Evolutionary conservation across 768 basidiomycete genomes (phyloP).

Genomic region (Pleurotus ostreatus): DNA sequence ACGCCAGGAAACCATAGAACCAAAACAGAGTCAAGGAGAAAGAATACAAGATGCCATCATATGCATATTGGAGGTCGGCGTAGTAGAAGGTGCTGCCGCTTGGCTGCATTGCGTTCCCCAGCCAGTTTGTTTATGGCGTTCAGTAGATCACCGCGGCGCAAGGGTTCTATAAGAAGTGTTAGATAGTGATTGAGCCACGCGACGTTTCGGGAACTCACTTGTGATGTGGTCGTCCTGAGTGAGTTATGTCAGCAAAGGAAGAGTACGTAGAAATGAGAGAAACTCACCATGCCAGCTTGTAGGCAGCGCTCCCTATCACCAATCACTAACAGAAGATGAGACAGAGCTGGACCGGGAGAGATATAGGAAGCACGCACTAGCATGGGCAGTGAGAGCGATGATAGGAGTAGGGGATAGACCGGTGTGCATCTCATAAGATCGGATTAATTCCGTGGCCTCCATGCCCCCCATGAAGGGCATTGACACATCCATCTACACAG

Average conservation of each 20-base stretch:
- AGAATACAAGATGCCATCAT: not conserved
- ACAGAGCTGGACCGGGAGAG: not conserved
- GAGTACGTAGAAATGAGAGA: not conserved
- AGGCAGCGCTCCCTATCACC: constrained; percentile 77
- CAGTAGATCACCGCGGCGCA: constrained; percentile 53
- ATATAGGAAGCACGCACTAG: constrained; percentile 59
- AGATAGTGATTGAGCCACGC: not conserved
- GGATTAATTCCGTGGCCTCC: constrained; percentile 93
- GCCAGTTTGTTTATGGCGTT: constrained; percentile 59
- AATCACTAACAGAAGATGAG: constrained; percentile 57
- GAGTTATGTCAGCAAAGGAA: constrained; percentile 4
- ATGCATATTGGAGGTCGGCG: constrained; percentile 6
- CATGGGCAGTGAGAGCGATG: constrained; percentile 95
- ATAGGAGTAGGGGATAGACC: constrained; percentile 78
- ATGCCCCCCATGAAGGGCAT: constrained; percentile 99
- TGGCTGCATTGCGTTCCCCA: constrained; percentile 24
- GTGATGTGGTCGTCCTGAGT: constrained; percentile 31
- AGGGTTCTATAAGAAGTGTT: constrained; percentile 28
- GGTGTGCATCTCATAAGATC: constrained; percentile 75
- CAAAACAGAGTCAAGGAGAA: not conserved
- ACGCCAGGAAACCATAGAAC: not conserved
- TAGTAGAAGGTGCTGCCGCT: constrained; percentile 8
- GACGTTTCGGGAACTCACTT: constrained; percentile 11
- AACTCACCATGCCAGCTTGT: constrained; percentile 60
- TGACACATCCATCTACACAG: constrained; percentile 87